Evolutionary conservation across 352 stramenopile species (phyloP).

Genomic region (Phytopythium kandeliae): DNA sequence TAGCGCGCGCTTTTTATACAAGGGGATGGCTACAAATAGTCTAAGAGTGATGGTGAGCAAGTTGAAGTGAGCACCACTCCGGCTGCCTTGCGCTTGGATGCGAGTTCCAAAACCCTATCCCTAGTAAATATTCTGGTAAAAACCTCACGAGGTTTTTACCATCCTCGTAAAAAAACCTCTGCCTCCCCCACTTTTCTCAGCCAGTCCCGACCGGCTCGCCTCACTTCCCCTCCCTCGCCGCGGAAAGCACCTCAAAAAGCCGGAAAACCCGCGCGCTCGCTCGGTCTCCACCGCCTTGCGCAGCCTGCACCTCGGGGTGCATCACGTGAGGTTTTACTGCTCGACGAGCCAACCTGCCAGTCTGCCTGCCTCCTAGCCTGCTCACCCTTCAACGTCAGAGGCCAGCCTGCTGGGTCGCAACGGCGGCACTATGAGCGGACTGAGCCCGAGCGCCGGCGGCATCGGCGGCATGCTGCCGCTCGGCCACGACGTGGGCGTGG

Average conservation of each 20-base stretch:
- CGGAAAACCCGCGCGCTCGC: too few species aligned
- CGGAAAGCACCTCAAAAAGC: too few species aligned
- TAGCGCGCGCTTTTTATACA: neutral
- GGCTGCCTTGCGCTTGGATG: too few species aligned
- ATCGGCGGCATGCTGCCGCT: constrained; percentile 21
- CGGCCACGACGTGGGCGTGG: constrained; percentile 1
- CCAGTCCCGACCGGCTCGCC: neutral
- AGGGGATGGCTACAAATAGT: neutral
- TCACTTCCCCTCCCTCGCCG: neutral
- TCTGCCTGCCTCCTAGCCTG: too few species aligned
- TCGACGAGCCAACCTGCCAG: too few species aligned
- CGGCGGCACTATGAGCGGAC: constrained; percentile 3
- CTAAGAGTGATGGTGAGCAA: too few species aligned
- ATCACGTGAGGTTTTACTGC: constrained; percentile 11
- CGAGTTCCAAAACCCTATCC: neutral
- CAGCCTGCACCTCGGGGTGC: too few species aligned
- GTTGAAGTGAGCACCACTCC: neutral
- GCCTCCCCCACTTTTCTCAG: neutral
- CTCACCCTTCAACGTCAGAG: too few species aligned
- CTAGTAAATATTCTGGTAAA: constrained; percentile 3
- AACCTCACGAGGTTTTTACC: constrained; percentile 1
- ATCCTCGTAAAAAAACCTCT: constrained; percentile 1
- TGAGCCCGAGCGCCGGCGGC: constrained; percentile 11
- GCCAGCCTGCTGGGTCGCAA: too few species aligned
- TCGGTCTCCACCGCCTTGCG: too few species aligned